phyloP scores from a whole-genome alignment of 73 alveolate species.

The Stentor coeruleus region DNA sequence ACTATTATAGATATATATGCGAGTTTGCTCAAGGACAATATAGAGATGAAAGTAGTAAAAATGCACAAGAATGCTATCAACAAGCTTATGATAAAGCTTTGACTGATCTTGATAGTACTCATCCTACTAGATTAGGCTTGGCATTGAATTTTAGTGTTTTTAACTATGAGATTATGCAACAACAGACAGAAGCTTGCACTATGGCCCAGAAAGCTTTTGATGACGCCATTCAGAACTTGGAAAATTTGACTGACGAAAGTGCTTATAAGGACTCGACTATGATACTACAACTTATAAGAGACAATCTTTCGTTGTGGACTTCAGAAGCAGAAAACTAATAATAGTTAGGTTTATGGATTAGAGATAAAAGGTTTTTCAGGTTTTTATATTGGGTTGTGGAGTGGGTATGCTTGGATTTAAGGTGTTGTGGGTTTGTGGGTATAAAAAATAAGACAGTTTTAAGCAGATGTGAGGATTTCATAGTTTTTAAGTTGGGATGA shows the following conservation, averaged over 20 bases:
- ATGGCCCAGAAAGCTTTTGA: conserved; percentile 40
- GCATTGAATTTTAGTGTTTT: conserved; percentile 43
- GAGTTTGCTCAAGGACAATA: conserved; percentile 30
- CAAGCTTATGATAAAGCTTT: conserved; percentile 37
- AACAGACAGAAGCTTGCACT: conserved; percentile 36
- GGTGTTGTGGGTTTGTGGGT: too few species aligned
- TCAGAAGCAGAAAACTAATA: too few species aligned
- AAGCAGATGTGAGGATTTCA: too few species aligned
- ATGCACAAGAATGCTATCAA: too few species aligned
- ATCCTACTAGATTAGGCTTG: conserved; percentile 34
- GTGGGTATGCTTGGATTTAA: too few species aligned
- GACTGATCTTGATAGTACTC: conserved; percentile 14
- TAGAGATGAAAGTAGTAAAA: conserved; percentile 19
- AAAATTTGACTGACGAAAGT: conserved; percentile 39
- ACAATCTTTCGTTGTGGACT: too few species aligned
- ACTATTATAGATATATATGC: conserved; percentile 34
- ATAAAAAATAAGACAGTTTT: too few species aligned
- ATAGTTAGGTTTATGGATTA: too few species aligned
- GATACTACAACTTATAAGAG: conserved; percentile 33
- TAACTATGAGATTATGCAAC: conserved; percentile 38
- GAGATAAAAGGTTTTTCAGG: too few species aligned
- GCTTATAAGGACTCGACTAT: conserved; percentile 40
- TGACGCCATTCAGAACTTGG: conserved; percentile 40
- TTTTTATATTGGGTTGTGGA: too few species aligned
- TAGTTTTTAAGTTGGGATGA: too few species aligned